Conservation (phyloP, 129 eudicot species). For the Arctium lappa region DNA sequence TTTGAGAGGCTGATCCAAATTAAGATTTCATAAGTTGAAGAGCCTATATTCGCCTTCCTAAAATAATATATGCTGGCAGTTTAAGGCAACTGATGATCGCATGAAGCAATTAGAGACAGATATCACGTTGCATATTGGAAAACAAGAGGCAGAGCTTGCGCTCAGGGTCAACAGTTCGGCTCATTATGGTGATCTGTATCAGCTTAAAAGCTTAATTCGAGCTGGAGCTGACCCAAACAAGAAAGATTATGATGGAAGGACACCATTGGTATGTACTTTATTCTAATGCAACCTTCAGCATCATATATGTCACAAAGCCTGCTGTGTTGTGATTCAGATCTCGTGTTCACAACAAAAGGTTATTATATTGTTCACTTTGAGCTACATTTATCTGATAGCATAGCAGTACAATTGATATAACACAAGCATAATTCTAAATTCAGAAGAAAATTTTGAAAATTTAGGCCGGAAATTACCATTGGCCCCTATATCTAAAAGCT, state of each 20-base stretch:
- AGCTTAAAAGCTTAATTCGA: slow-evolving; percentile 71
- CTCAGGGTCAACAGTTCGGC: slow-evolving; percentile 86
- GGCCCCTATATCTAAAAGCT: no score
- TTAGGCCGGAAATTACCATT: no score
- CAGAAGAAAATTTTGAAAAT: no score
- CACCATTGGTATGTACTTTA: slow-evolving; percentile 70
- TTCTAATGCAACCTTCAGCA: background rate
- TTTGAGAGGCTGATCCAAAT: background rate
- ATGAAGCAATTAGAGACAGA: slow-evolving; percentile 84
- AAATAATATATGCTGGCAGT: slow-evolving; percentile 46
- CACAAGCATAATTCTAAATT: no score
- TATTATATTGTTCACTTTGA: background rate
- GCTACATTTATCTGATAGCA: background rate
- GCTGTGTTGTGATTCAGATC: background rate
- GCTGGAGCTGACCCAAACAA: slow-evolving; percentile 98
- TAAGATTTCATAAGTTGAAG: background rate
- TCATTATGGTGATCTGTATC: slow-evolving; percentile 76
- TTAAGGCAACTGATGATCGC: slow-evolving; percentile 56
- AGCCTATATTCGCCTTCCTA: slow-evolving; percentile 3
- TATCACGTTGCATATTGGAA: slow-evolving; percentile 71
- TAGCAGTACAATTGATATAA: background rate
- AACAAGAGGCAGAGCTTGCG: slow-evolving; percentile 95
- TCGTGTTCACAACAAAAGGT: background rate
- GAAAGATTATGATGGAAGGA: slow-evolving; percentile 90
- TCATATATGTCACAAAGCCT: background rate